Conservation (phyloP, 225 moss, liverwort and hornwort genomes). For the Marchantia paleacea region DNA sequence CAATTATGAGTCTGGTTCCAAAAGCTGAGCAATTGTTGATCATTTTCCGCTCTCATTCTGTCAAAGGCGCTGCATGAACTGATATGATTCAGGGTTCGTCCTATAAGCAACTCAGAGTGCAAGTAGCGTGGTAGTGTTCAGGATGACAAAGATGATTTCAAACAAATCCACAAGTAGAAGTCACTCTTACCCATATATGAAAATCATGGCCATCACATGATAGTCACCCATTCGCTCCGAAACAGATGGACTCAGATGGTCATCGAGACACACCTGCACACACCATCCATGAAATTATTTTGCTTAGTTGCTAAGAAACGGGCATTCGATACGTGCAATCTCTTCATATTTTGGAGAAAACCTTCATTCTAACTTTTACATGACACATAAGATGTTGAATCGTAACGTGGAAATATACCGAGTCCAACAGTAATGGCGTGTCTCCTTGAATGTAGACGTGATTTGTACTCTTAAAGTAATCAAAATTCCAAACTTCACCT, state of each 20-base stretch:
- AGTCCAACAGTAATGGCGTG: slow-evolving; percentile 39
- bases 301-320: background rate
- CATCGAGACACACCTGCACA: slow-evolving; percentile 61
- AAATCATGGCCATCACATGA: slow-evolving; percentile 71
- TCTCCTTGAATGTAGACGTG: slow-evolving; percentile 70
- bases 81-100: too few species aligned
- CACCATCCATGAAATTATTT: background rate
- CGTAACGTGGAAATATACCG: slow-evolving; percentile 25
- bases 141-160: background rate
- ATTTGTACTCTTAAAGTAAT: slow-evolving; percentile 73
- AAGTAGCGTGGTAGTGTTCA: too few species aligned
- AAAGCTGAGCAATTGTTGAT: too few species aligned
- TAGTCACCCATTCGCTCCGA: slow-evolving; percentile 82
- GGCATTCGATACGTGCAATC: background rate
- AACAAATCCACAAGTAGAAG: too few species aligned
- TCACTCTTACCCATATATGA: slow-evolving; percentile 69
- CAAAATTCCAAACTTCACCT: slow-evolving; percentile 81
- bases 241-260: slow-evolving; percentile 58
- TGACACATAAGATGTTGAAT: slow-evolving; percentile 19
- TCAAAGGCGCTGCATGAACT: too few species aligned
- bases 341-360: background rate
- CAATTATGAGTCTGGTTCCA: too few species aligned
- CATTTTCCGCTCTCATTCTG: too few species aligned
- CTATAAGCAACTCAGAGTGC: too few species aligned
- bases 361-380: slow-evolving; percentile 25